Percentiles rank a stretch among this genome's conserved stretches.
These are phyloP conservation scores for Boletus albobrunnescens DNA, from an alignment of 1,284 basidiomycete genomes.

Conservation along the genomic window DNA sequence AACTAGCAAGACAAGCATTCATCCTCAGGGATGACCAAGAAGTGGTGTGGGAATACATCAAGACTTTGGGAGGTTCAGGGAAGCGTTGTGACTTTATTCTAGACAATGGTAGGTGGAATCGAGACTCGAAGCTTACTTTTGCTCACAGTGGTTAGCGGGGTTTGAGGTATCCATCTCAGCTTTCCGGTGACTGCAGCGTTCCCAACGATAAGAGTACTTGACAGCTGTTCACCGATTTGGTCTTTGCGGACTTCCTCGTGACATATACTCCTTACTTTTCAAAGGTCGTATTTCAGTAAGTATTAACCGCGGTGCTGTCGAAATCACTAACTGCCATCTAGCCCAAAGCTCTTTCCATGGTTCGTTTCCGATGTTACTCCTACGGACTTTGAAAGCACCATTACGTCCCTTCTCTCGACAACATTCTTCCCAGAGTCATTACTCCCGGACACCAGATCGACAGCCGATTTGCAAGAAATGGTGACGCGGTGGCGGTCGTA, in stretches of 20 bases:
- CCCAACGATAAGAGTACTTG: slow-evolving; percentile 1
- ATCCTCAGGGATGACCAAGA: slow-evolving; percentile 86
- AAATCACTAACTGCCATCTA: slow-evolving; percentile 31
- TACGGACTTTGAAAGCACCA: slow-evolving; percentile 61
- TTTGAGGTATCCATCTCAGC: slow-evolving; percentile 55
- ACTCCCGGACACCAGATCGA: slow-evolving; percentile 18
- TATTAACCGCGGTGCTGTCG: slow-evolving; percentile 6
- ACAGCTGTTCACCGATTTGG: slow-evolving; percentile 88
- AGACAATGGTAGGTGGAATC: slow-evolving; percentile 68
- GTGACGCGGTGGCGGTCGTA: slow-evolving; percentile 73
- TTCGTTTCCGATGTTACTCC: slow-evolving; percentile 92
- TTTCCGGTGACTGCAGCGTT: not conserved
- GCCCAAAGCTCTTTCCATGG: slow-evolving; percentile 88
- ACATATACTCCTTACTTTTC: slow-evolving; percentile 81
- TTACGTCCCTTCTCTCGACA: slow-evolving; percentile 55
- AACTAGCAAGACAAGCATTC: slow-evolving; percentile 68
- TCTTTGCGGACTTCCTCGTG: slow-evolving; percentile 92
- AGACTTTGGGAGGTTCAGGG: slow-evolving; percentile 36
- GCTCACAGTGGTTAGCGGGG: slow-evolving; percentile 53
- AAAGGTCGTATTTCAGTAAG: slow-evolving; percentile 86
- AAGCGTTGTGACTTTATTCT: slow-evolving; percentile 83
- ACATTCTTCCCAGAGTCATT: slow-evolving; percentile 46
- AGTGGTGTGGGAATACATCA: slow-evolving; percentile 72
- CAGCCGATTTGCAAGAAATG: slow-evolving; percentile 54
- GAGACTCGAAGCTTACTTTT: slow-evolving; percentile 14